Evolutionary conservation across 1,284 basidiomycete genomes (phyloP), one percentile per base, ranked within the genome.

Genomic region (Cystobasidiaceae sp.): DNA sequence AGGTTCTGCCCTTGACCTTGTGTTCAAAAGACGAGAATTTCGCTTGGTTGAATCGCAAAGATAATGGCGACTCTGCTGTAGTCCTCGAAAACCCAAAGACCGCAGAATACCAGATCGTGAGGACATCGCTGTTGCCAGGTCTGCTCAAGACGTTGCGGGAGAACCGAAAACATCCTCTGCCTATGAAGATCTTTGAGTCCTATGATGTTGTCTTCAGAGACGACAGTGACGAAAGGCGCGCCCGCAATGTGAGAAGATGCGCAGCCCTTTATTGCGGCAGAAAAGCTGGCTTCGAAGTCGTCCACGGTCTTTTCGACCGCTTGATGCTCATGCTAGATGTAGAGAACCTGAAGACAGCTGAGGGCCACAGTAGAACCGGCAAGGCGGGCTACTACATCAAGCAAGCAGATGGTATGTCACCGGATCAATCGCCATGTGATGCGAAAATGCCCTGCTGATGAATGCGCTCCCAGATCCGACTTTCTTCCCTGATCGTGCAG

Each of bases 1-100:
- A 99, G 78, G 93, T 90, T 3, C 81, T 98, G 4, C 91, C 96
- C 23, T 82, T 98, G 62, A 98, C 93, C 75, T 82, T 98, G 88
- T 98, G 96, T 79, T 94, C 92, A 19, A 91, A 94, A 76, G 94
- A 97, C 77, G 94, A 99, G 79, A 97, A 97, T 80, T 99, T 96
- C 75, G 86, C 84, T 52, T 93, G 86, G 81, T 81, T 99, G 69
- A 93, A 96, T 78, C 87, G 86, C 66, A 76, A 81, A 52, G 94
- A 97, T 77, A 86, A 90, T 68, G 86, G 86, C 30, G 84, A 83
- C 50, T 82, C 83, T 34, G 94, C 89, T 8, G 86, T 98, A 70
- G 88, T 88, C 65, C 89, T 98, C 68, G 92, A 88, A 65, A 99
- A 99, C 78, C 94, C 94, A 1, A 97, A 97, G 79, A 93, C 94